These are phyloP conservation scores for Diaporthe sp. DNA, from an alignment of 2,329 filamentous ascomycete genomes.

Conservation along the genomic window DNA sequence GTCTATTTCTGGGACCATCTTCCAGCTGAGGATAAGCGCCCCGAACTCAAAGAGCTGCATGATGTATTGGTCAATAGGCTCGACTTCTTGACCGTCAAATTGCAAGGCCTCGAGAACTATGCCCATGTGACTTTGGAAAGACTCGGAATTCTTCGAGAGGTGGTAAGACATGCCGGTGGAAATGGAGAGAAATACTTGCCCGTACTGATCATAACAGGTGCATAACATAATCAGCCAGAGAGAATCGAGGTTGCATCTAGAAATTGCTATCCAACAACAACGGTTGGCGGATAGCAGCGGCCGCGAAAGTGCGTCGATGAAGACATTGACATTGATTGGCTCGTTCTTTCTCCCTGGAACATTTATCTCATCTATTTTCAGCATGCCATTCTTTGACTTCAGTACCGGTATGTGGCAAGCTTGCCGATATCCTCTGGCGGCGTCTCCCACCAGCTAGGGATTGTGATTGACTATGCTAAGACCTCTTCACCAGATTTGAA, in stretches of 20 bases:
- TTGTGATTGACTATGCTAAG: not conserved
- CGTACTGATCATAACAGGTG: too few relatives aligned
- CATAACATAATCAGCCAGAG: constrained; percentile 51
- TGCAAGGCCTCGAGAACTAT: constrained; percentile 52
- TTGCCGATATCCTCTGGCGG: too few relatives aligned
- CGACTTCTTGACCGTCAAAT: constrained; percentile 49
- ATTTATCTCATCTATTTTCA: constrained; percentile 7
- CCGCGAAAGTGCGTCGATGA: constrained; percentile 46
- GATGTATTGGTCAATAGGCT: constrained; percentile 45
- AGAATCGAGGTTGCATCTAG: constrained; percentile 50
- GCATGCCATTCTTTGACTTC: constrained; percentile 30
- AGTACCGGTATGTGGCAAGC: not conserved
- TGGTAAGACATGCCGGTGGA: constrained; percentile 44
- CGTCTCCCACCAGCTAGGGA: not conserved
- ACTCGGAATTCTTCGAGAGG: constrained; percentile 49
- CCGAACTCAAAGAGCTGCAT: constrained; percentile 44
- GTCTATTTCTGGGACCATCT: constrained; percentile 38
- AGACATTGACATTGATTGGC: not conserved
- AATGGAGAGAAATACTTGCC: too few relatives aligned
- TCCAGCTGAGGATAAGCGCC: not conserved
- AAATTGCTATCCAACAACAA: constrained; percentile 45
- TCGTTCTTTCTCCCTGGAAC: not conserved
- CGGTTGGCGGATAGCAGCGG: constrained; percentile 42
- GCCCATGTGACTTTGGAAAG: constrained; percentile 50
- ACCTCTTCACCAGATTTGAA: not conserved